phyloP scores from a whole-genome alignment of 345 rosid genomes.

The Eucalyptus victrix region DNA sequence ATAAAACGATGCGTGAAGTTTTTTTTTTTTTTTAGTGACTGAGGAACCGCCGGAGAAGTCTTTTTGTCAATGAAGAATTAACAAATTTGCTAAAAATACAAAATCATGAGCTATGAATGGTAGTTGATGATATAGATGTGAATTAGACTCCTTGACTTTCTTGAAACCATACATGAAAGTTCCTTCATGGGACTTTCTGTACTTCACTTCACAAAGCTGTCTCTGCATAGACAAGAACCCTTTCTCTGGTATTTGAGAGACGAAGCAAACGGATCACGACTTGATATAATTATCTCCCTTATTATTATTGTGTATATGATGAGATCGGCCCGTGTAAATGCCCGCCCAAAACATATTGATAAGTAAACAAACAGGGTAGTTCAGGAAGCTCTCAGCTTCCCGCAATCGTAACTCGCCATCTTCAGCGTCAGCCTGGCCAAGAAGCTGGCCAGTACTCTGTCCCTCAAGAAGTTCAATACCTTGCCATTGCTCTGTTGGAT shows the following conservation, averaged over 20 bases:
- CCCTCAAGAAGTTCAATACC: not conserved
- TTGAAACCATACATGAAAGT: not conserved
- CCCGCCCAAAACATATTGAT: not conserved
- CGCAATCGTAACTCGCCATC: not conserved
- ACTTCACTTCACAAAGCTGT: not conserved
- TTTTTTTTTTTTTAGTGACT: not conserved
- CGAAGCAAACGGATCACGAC: not conserved
- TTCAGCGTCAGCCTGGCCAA: not conserved
- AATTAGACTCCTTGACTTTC: not conserved
- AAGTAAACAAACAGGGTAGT: not conserved
- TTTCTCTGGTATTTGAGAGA: constrained; percentile 12
- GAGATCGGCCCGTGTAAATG: not conserved
- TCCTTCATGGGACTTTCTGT: not conserved
- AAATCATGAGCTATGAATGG: not conserved
- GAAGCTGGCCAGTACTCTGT: not conserved
- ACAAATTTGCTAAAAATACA: not conserved
- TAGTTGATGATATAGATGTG: not conserved
- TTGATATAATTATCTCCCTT: not conserved
- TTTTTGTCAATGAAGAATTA: not conserved
- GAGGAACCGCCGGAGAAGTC: rapidly evolving
- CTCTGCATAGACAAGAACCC: not conserved
- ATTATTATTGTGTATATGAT: not conserved
- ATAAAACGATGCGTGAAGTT: not conserved
- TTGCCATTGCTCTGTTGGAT: constrained; percentile 32
- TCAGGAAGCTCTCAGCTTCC: not conserved